phyloP scores from a whole-genome alignment of 2,329 filamentous ascomycete species.

The Colletotrichum sp. region DNA sequence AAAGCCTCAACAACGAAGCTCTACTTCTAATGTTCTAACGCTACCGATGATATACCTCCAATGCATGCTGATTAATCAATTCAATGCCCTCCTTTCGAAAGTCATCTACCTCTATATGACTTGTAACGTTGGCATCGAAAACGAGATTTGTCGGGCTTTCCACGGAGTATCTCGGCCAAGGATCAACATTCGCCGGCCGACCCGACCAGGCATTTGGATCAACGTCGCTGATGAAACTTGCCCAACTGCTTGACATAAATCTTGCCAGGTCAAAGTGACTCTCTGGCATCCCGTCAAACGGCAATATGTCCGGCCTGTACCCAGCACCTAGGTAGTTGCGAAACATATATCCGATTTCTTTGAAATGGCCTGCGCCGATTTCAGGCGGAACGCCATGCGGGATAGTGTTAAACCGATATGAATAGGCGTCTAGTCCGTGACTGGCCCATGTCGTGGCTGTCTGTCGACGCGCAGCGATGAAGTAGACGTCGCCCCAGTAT shows the following conservation, averaged over 20 bases:
- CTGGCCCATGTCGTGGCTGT: not conserved
- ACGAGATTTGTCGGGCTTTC: not conserved
- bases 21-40: not conserved
- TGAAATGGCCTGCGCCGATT: not conserved
- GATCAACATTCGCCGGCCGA: rapidly evolving
- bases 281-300: not conserved
- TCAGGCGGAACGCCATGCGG: not conserved
- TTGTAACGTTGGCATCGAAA: not conserved
- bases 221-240: not conserved
- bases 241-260: not conserved
- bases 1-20: rapidly evolving
- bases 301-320: not conserved
- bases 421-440: not conserved
- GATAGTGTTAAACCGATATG: not conserved
- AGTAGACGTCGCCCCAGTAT: not conserved
- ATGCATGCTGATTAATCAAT: not conserved
- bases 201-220: not conserved
- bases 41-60: not conserved
- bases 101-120: not conserved
- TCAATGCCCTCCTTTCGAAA: not conserved
- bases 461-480: not conserved
- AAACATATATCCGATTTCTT: not conserved
- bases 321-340: not conserved
- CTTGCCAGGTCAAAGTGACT: not conserved
- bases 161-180: not conserved